Evolutionary conservation across 2,329 filamentous ascomycete species (phyloP).

Genomic region (Epichloe aotearoae): DNA sequence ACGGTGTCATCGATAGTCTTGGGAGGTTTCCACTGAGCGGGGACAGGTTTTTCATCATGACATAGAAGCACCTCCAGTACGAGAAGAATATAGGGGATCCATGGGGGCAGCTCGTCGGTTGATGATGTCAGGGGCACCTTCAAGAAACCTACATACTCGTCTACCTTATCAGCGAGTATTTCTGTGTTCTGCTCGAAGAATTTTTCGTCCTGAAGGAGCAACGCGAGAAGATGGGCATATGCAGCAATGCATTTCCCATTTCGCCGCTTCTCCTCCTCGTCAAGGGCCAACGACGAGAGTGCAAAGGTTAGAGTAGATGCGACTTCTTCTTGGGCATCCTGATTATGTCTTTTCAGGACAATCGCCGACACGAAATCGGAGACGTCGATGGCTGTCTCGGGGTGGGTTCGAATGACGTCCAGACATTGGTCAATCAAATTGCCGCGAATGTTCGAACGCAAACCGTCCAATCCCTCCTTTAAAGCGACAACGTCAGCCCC

Average conservation of each 20-base stretch:
- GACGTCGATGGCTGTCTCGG: conserved; percentile 80
- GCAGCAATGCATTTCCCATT: conserved; percentile 57
- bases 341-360: conserved; percentile 42
- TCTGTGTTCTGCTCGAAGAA: conserved; percentile 71
- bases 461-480: conserved; percentile 66
- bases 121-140: conserved; percentile 53
- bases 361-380: conserved; percentile 73
- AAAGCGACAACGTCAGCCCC: conserved; percentile 20
- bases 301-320: conserved; percentile 75
- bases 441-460: conserved; percentile 57
- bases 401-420: conserved; percentile 78
- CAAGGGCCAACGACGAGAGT: conserved; percentile 53
- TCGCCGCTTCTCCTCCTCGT: conserved; percentile 52
- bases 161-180: conserved; percentile 63
- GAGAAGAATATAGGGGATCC: conserved; percentile 81
- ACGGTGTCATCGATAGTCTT: conserved; percentile 34
- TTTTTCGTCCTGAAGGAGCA: conserved; percentile 68
- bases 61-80: conserved; percentile 84
- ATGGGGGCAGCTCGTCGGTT: conserved; percentile 70
- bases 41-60: conserved; percentile 69
- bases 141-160: conserved; percentile 66
- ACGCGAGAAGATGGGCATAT: conserved; percentile 79
- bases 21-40: conserved; percentile 56
- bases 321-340: conserved; percentile 54
- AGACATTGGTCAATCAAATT: conserved; percentile 81